Evolutionary conservation across 1,284 basidiomycete species (phyloP).

Genomic region (Taiwanofungus camphoratus): DNA sequence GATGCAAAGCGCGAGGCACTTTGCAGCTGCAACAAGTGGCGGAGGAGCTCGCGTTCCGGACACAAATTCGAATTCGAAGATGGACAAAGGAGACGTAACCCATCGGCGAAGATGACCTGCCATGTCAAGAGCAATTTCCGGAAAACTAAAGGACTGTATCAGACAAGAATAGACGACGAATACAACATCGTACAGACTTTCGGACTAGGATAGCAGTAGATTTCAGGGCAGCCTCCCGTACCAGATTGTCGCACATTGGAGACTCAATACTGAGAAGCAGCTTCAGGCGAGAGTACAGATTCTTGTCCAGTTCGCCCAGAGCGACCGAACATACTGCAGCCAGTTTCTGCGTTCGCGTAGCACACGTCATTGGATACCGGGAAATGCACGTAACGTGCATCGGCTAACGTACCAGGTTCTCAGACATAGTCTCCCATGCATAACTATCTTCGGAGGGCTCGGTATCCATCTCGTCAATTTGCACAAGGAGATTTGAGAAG

Average conservation of each 20-base stretch:
- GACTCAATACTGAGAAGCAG: constrained; percentile 79
- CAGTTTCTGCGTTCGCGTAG: constrained; percentile 61
- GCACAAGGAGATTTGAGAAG: constrained; percentile 66
- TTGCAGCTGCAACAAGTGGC: constrained; percentile 79
- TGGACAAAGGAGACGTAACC: constrained; percentile 81
- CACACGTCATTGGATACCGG: too few relatives aligned
- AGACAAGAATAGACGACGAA: neutral
- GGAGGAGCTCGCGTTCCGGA: constrained; percentile 70
- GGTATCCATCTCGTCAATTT: constrained; percentile 75
- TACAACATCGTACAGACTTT: constrained; percentile 46
- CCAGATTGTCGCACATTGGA: constrained; percentile 72
- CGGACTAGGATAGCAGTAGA: constrained; percentile 76
- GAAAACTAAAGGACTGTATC: constrained; percentile 52
- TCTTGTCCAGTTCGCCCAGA: constrained; percentile 60
- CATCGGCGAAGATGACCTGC: constrained; percentile 82
- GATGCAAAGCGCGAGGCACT: constrained; percentile 86
- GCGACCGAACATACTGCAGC: constrained; percentile 82
- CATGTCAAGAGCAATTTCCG: constrained; percentile 72
- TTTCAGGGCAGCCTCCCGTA: constrained; percentile 85
- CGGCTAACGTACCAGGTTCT: constrained; percentile 49
- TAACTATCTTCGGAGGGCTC: constrained; percentile 79
- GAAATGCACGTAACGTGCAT: neutral
- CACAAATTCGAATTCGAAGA: constrained; percentile 83
- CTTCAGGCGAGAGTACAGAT: constrained; percentile 68
- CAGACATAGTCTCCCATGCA: constrained; percentile 83